phyloP scores from a whole-genome alignment of 2,329 filamentous ascomycete genomes.

The Trichophyton simii region DNA sequence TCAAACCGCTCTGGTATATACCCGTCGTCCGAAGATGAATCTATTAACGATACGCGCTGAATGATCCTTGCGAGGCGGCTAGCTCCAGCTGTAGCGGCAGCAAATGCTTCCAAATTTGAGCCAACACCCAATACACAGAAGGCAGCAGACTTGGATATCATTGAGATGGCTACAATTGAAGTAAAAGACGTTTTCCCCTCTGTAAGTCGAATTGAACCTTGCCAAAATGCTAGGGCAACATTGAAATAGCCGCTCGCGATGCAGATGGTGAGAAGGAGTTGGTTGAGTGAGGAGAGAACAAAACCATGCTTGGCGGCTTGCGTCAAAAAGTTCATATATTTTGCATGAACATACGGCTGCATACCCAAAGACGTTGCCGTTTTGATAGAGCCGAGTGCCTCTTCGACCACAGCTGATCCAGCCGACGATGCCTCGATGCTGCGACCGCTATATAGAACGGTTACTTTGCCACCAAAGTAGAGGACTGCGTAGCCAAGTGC shows the following conservation, averaged over 20 bases:
- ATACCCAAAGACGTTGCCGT: background rate
- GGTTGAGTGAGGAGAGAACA: background rate
- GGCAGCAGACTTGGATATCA: constrained; percentile 72
- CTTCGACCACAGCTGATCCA: background rate
- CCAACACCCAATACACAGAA: constrained; percentile 69
- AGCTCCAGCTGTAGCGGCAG: constrained; percentile 58
- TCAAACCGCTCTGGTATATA: constrained; percentile 49
- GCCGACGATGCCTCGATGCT: background rate
- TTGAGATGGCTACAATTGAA: constrained; percentile 60
- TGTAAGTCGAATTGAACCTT: constrained; percentile 56
- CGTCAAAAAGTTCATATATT: background rate
- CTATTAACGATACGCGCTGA: constrained; percentile 62
- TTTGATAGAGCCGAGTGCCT: background rate
- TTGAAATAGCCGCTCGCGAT: constrained; percentile 1
- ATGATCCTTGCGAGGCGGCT: constrained; percentile 77
- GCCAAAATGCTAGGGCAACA: constrained; percentile 46
- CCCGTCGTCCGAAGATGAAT: constrained; percentile 53
- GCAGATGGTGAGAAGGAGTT: background rate
- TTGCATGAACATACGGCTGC: background rate
- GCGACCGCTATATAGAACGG: background rate
- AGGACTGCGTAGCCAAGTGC: background rate
- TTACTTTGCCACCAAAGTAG: background rate
- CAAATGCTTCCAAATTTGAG: constrained; percentile 65
- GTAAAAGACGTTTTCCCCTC: constrained; percentile 48
- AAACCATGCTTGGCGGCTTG: background rate